Percentiles rank a stretch among this genome's conserved stretches.
phyloP scores from a whole-genome alignment of 257 asterid genomes.

The Solanum pennellii region DNA sequence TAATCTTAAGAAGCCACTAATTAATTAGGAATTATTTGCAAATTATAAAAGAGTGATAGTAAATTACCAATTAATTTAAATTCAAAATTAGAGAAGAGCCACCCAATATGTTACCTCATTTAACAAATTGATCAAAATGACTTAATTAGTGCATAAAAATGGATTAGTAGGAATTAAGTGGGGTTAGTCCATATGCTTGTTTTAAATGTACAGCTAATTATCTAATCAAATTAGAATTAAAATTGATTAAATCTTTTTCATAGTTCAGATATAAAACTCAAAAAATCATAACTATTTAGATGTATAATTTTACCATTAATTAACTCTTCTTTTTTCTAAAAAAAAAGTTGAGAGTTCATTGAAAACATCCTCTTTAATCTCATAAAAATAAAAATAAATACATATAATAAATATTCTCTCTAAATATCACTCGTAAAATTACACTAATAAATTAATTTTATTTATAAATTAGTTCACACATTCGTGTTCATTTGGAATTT shows the following conservation, averaged over 20 bases:
- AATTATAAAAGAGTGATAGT: neutral
- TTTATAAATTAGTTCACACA: neutral
- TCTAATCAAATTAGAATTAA: neutral
- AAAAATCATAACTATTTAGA: too few relatives aligned
- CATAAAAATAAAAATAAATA: neutral
- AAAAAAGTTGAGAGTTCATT: neutral
- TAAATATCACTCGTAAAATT: neutral
- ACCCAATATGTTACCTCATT: neutral
- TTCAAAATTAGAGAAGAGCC: neutral
- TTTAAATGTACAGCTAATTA: neutral
- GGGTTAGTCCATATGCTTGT: neutral
- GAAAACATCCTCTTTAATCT: neutral
- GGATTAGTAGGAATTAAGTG: neutral
- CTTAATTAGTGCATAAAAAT: neutral
- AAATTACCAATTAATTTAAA: neutral
- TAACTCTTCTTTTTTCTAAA: neutral
- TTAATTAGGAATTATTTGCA: neutral
- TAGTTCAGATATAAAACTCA: neutral
- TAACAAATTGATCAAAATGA: neutral
- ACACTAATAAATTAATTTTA: neutral
- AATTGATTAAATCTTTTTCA: neutral
- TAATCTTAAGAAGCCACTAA: neutral
- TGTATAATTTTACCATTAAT: neutral
- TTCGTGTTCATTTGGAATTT: neutral
- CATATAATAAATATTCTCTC: neutral